Conservation (phyloP, 192 early-diverging fungal genomes). For the Thoreauomyces humboldtii region DNA sequence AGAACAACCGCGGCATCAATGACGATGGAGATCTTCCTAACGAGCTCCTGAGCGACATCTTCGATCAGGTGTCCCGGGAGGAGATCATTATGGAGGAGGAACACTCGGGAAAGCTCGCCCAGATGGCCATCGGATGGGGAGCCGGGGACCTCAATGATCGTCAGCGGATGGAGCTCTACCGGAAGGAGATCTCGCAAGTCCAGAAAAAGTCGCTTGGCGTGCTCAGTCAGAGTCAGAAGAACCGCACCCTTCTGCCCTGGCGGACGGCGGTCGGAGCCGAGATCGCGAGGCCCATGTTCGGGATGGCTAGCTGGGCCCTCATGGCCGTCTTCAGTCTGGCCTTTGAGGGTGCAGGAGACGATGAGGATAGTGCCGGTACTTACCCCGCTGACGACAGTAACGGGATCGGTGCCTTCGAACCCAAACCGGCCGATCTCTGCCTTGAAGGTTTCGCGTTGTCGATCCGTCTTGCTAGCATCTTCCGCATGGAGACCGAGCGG, state of each 20-base stretch:
- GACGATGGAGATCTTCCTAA: constrained; percentile 76
- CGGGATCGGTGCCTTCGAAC: constrained; percentile 26
- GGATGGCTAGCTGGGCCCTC: constrained; percentile 51
- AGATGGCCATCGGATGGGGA: constrained; percentile 55
- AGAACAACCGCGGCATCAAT: constrained; percentile 81
- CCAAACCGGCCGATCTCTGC: constrained; percentile 59
- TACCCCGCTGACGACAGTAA: neutral
- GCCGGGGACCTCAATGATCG: constrained; percentile 43
- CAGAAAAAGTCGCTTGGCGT: constrained; percentile 44
- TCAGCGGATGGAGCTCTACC: constrained; percentile 51
- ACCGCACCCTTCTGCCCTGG: constrained; percentile 33
- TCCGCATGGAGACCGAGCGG: constrained; percentile 85
- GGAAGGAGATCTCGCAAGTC: constrained; percentile 49
- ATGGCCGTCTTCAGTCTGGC: constrained; percentile 56
- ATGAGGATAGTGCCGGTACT: constrained; percentile 20
- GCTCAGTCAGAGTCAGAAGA: constrained; percentile 44
- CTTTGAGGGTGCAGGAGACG: constrained; percentile 47
- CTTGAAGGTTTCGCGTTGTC: constrained; percentile 76
- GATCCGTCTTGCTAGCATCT: constrained; percentile 77
- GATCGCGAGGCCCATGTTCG: constrained; percentile 55
- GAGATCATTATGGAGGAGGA: constrained; percentile 97
- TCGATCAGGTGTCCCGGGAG: constrained; percentile 74
- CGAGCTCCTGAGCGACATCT: constrained; percentile 71
- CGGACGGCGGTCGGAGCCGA: constrained; percentile 41
- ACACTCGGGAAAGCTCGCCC: constrained; percentile 54